These are phyloP conservation scores for Fusarium illudens DNA, from an alignment of 2,329 filamentous ascomycete genomes.

Conservation along the genomic window DNA sequence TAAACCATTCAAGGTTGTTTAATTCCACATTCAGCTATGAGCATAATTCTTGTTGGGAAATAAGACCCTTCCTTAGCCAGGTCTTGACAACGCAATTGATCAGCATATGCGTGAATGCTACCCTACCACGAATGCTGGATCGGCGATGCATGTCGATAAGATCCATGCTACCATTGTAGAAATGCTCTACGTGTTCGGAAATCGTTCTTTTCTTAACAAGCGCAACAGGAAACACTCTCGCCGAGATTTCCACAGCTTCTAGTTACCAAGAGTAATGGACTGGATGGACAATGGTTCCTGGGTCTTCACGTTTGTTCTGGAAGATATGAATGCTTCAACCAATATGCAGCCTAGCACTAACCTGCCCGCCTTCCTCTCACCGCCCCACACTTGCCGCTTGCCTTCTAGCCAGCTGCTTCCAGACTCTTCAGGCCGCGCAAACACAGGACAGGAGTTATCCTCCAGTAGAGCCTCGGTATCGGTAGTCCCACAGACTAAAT, in stretches of 20 bases:
- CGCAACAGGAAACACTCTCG: background rate
- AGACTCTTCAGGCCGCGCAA: background rate
- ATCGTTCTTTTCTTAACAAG: background rate
- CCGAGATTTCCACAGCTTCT: background rate
- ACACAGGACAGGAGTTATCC: slow-evolving; percentile 16
- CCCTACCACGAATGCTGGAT: slow-evolving; percentile 18
- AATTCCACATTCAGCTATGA: background rate
- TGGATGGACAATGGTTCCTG: background rate
- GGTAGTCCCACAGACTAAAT: background rate
- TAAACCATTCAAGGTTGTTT: background rate
- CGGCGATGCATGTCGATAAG: slow-evolving; percentile 4
- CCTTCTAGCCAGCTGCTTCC: background rate
- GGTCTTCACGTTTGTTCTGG: background rate
- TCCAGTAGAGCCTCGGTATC: background rate
- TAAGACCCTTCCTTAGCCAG: background rate
- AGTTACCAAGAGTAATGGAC: background rate
- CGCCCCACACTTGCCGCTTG: background rate
- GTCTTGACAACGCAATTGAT: slow-evolving; percentile 10
- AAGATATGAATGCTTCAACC: background rate
- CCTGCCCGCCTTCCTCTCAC: background rate
- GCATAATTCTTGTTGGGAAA: background rate
- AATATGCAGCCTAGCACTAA: background rate
- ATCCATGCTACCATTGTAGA: slow-evolving; percentile 5
- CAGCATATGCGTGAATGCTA: slow-evolving; percentile 27
- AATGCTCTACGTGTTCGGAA: background rate